Evolutionary conservation across 2,329 filamentous ascomycete genomes (phyloP).

Genomic region (Phialophora verrucosa): DNA sequence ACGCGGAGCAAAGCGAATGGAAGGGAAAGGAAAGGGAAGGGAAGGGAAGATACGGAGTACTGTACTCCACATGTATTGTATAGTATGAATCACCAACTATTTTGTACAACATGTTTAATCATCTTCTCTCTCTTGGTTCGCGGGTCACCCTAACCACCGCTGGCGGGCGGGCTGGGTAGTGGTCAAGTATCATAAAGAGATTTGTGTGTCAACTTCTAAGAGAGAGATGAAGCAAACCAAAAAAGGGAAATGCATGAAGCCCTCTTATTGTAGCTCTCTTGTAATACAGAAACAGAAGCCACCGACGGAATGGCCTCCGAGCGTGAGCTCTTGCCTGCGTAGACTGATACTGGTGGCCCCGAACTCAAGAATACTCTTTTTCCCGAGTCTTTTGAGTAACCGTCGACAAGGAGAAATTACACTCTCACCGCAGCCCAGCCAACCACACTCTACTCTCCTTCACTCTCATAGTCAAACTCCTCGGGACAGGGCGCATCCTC

Average conservation of each 20-base stretch:
- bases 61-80: no score
- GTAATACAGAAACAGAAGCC: neutral
- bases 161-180: no score
- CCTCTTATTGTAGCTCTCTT: neutral
- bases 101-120: no score
- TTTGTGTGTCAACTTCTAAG: neutral
- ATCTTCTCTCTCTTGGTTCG: neutral
- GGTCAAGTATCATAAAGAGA: neutral
- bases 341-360: neutral
- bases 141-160: no score
- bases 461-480: constrained; percentile 55
- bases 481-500: constrained; percentile 56
- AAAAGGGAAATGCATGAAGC: neutral
- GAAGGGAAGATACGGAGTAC: no score
- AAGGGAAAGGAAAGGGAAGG: no score
- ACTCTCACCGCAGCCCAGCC: neutral
- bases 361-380: neutral
- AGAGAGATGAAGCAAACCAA: no score
- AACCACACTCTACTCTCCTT: constrained; percentile 35
- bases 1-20: no score
- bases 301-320: neutral
- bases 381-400: neutral
- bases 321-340: neutral
- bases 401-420: neutral
- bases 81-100: no score